Base-by-base conservation (phyloP, 2,329 filamentous ascomycete genomes). In the Colletotrichum abscissum region DNA sequence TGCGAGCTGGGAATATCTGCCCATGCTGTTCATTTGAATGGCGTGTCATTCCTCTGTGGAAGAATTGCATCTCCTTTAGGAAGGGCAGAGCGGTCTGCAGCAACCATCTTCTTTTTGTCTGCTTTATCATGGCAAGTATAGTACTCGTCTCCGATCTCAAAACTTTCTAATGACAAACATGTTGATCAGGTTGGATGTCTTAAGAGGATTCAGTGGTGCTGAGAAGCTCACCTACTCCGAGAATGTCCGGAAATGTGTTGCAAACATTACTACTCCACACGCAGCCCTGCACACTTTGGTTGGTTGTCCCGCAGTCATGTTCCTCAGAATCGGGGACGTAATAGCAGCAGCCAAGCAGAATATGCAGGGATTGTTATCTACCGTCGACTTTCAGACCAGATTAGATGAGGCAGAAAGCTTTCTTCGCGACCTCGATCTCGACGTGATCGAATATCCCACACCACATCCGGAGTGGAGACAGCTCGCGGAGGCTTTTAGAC, bases 191-290 rank as follows among this genome's bases (percentile, higher is more conserved):
- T 14, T 80, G 11, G 79, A 80, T 6, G 75, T 81, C 64, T 52
- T 80, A 5, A 75, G 78, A 30, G 79, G 79, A 0, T 78, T 80
- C 63, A 80, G 78, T n/a, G 79, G 79, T 4, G 76, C 79, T 1
- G 79, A 80, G 56, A 80, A 81, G 35, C 76, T 80, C 7, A 72
- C 77, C 3, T 80, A 80, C n/a, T 74, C 78, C 0, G 71, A 72
- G 2, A 72, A 75, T 1, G 77, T 80, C 2, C 78, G 78, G 12
- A 59, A 69, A n/a, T 77, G 75, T 26, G 78, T 81, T 3, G 26
- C 72, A 3, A 75, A 79, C 9, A 72, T 77, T 16, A 76, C 74
- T 11, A 79, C 75, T 16, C 73, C 74, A 0, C 63, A 62, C 14
- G 26, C 49, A 56, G 76, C 75, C 42, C 68, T 81, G 2, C 78